Evolutionary conservation across 2,329 filamentous ascomycete genomes (phyloP).

Genomic region (Rosellinia necatrix): DNA sequence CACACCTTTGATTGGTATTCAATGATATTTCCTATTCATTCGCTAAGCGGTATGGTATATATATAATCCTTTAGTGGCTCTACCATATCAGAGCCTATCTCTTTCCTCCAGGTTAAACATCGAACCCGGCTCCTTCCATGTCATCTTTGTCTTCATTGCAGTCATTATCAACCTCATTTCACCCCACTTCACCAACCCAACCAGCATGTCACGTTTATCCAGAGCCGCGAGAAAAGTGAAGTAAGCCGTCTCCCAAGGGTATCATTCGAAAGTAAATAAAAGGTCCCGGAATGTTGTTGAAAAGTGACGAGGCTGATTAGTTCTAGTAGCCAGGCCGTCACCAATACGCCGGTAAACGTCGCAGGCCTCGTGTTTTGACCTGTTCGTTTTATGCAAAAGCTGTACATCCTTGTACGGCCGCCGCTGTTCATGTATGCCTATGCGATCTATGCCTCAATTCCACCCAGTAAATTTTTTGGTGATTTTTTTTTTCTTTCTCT

Average conservation of each 20-base stretch:
- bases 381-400: slow-evolving; percentile 21
- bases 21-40: no score
- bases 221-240: slow-evolving; percentile 2
- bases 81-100: no score
- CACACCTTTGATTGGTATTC: no score
- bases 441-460: no score
- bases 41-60: no score
- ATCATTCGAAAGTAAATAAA: slow-evolving; percentile 39
- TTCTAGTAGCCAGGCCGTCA: slow-evolving; percentile 9
- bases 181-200: not conserved
- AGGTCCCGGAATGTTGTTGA: slow-evolving; percentile 36
- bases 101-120: not conserved
- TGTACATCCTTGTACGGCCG: not conserved
- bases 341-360: slow-evolving; percentile 27
- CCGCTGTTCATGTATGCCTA: not conserved
- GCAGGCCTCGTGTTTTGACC: slow-evolving; percentile 20
- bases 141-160: not conserved
- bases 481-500: not conserved
- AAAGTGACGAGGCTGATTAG: slow-evolving; percentile 4
- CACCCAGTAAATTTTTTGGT: no score
- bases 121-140: not conserved
- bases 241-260: slow-evolving; percentile 33
- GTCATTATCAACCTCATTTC: not conserved
- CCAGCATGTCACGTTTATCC: slow-evolving; percentile 8
- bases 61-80: no score